A percentile compares a stretch with the other conserved stretches of the same genome.
Evolutionary conservation across 1,284 basidiomycete genomes (phyloP).

Genomic region (Leccinum angustisporum): DNA sequence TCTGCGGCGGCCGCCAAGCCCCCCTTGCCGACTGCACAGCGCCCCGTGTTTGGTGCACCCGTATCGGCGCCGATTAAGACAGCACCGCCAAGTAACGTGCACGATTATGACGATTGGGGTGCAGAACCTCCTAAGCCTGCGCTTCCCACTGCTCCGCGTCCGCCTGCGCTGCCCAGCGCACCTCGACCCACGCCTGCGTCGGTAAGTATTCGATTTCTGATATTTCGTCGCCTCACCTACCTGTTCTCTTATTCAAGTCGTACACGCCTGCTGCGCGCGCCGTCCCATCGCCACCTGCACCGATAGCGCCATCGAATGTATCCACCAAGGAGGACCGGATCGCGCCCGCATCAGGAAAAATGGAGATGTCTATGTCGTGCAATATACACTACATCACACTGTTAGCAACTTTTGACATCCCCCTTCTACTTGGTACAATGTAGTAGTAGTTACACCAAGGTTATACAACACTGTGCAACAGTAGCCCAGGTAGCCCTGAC

Average conservation of each 20-base stretch:
- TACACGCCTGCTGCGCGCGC: conserved; percentile 22
- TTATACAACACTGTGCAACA: no score
- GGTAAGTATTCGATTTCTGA: conserved; percentile 12
- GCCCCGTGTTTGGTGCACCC: conserved; percentile 49
- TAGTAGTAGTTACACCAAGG: no score
- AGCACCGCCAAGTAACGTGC: conserved; percentile 40
- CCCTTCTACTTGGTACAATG: no score
- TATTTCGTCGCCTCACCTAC: neutral
- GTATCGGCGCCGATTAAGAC: conserved; percentile 42
- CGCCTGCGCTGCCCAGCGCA: conserved; percentile 35
- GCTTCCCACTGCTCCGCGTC: conserved; percentile 50
- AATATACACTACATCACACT: no score
- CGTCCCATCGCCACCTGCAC: conserved; percentile 40
- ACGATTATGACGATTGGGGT: conserved; percentile 55
- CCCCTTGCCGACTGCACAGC: conserved; percentile 38
- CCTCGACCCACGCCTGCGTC: conserved; percentile 15
- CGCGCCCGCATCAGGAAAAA: conserved; percentile 45
- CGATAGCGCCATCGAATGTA: conserved; percentile 44
- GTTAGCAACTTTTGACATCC: no score
- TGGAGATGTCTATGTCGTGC: no score
- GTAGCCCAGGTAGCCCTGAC: no score
- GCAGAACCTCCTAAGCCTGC: conserved; percentile 48
- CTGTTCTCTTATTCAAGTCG: conserved; percentile 11
- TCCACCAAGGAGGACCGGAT: conserved; percentile 79
- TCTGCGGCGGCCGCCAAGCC: conserved; percentile 35